Evolutionary conservation across 2,329 filamentous ascomycete genomes (phyloP).

Genomic region (Chaetomium olivaceum): DNA sequence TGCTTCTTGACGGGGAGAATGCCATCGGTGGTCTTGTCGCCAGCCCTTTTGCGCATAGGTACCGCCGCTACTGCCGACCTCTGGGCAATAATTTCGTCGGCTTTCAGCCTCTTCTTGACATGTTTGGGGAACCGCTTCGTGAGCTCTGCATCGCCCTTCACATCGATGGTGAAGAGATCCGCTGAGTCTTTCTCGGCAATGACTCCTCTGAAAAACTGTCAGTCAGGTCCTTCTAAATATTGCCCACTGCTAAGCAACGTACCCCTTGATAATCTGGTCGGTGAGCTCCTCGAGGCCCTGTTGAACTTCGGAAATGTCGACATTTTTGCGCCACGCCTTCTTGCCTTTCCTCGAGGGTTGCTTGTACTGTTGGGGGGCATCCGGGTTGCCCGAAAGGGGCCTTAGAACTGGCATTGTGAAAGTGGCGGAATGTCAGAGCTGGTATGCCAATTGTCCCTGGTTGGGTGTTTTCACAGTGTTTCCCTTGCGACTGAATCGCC

Average conservation of each 20-base stretch:
- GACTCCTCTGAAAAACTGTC: slow-evolving; percentile 63
- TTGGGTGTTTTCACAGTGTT: background rate
- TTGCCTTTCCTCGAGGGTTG: slow-evolving; percentile 96
- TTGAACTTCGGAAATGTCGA: slow-evolving; percentile 85
- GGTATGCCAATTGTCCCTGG: background rate
- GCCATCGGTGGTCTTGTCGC: slow-evolving; percentile 70
- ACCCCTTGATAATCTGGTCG: slow-evolving; percentile 90
- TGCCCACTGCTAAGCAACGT: slow-evolving; percentile 33
- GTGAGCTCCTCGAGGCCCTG: slow-evolving; percentile 80
- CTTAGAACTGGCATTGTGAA: slow-evolving; percentile 55
- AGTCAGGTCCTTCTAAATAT: slow-evolving; percentile 9
- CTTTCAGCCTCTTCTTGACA: slow-evolving; percentile 75
- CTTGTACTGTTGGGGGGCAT: slow-evolving; percentile 75
- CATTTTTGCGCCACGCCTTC: slow-evolving; percentile 98
- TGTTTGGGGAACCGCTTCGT: slow-evolving; percentile 53
- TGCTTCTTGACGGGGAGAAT: slow-evolving; percentile 72
- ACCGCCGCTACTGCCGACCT: slow-evolving; percentile 82
- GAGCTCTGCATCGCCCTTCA: slow-evolving; percentile 62
- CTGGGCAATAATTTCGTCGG: slow-evolving; percentile 85
- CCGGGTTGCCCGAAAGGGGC: slow-evolving; percentile 49
- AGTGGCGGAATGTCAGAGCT: background rate
- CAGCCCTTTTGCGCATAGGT: slow-evolving; percentile 72
- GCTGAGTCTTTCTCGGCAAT: slow-evolving; percentile 79
- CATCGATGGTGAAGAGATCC: slow-evolving; percentile 84
- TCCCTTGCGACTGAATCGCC: background rate